These are phyloP conservation scores for Hericium erinaceus DNA, from an alignment of 768 basidiomycete genomes.

Conservation along the genomic window DNA sequence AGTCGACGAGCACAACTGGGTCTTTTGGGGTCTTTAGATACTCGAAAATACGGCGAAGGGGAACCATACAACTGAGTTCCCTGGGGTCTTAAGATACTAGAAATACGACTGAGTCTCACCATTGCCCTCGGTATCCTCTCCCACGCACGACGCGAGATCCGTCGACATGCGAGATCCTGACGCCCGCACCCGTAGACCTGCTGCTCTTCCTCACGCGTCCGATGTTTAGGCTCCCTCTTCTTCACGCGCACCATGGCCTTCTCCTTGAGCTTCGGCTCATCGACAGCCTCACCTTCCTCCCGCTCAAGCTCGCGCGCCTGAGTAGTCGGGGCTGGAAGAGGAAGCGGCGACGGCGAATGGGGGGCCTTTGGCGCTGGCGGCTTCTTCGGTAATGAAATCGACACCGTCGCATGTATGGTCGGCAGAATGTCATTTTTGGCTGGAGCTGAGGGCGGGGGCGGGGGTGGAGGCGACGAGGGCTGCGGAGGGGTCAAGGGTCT, in stretches of 20 bases:
- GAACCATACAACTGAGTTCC: no score
- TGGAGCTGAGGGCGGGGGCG: slow-evolving; percentile 8
- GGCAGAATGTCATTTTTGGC: slow-evolving; percentile 20
- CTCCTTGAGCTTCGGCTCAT: not conserved
- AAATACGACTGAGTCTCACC: no score
- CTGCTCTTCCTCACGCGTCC: slow-evolving; percentile 56
- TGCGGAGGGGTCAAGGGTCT: slow-evolving; percentile 10
- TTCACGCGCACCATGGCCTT: slow-evolving; percentile 15
- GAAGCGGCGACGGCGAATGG: slow-evolving; percentile 27
- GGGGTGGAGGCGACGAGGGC: slow-evolving; percentile 12
- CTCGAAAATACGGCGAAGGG: no score
- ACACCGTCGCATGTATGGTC: slow-evolving; percentile 26
- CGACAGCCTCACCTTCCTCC: not conserved
- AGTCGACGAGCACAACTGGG: no score
- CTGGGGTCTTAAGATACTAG: no score
- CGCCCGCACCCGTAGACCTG: slow-evolving; percentile 59
- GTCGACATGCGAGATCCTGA: no score
- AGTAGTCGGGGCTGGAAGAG: slow-evolving; percentile 5
- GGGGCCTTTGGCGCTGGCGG: slow-evolving; percentile 36
- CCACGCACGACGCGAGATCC: no score
- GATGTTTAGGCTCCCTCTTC: slow-evolving; percentile 35
- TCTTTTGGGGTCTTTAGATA: no score
- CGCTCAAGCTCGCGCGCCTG: not conserved
- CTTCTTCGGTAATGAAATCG: not conserved
- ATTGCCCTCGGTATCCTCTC: no score